These are phyloP conservation scores for Eucalyptus paniculata DNA, from an alignment of 345 rosid species.

Conservation along the genomic window DNA sequence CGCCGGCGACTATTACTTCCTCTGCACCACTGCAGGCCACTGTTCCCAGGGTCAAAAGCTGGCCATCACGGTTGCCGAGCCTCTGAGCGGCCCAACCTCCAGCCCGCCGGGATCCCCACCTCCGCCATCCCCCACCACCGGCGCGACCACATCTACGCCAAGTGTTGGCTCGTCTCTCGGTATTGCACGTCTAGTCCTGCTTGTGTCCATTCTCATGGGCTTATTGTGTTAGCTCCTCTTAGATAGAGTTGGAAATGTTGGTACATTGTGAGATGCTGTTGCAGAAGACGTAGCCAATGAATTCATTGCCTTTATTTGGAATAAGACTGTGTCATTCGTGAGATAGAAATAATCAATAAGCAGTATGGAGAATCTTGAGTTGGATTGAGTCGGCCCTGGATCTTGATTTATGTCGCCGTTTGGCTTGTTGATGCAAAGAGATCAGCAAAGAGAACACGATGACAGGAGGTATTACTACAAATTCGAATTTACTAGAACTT, in stretches of 20 bases:
- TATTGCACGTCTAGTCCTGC: background rate
- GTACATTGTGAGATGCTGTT: background rate
- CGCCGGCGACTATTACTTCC: constrained; percentile 18
- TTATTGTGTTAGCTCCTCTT: background rate
- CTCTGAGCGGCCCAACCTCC: background rate
- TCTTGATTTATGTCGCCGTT: background rate
- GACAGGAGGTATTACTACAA: too few relatives aligned
- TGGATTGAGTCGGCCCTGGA: background rate
- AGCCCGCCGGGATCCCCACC: background rate
- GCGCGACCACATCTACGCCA: background rate
- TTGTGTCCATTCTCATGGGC: background rate
- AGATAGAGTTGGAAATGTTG: background rate
- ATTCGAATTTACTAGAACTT: too few relatives aligned
- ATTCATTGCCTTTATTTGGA: too few relatives aligned
- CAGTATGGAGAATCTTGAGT: background rate
- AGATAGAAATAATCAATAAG: too few relatives aligned
- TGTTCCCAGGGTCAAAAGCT: constrained; percentile 26
- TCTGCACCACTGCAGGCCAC: constrained; percentile 16
- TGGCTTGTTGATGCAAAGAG: background rate
- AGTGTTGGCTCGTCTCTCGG: background rate
- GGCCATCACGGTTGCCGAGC: background rate
- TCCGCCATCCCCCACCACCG: background rate
- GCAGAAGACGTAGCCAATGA: background rate
- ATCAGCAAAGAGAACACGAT: too few relatives aligned
- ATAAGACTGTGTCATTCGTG: too few relatives aligned